These are phyloP conservation scores for Otatea glauca DNA, from an alignment of 176 grass and related monocot genomes.

Conservation along the genomic window DNA sequence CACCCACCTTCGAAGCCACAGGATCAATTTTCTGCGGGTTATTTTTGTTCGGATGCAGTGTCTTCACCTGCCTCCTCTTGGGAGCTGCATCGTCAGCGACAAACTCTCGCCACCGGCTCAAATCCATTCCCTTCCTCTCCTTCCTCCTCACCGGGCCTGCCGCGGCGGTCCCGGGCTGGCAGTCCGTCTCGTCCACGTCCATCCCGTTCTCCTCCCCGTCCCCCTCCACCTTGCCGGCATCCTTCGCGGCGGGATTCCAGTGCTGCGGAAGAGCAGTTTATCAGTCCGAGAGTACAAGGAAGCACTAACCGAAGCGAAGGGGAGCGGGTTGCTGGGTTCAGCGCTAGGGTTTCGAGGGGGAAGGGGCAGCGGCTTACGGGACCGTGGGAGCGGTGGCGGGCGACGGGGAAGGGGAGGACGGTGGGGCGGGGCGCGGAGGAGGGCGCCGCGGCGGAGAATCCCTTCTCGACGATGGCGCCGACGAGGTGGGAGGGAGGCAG, in stretches of 20 bases:
- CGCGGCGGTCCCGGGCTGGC: slow-evolving; percentile 20
- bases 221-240: slow-evolving; percentile 14
- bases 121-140: slow-evolving; percentile 82
- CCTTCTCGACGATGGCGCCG: slow-evolving; percentile 91
- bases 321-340: background rate
- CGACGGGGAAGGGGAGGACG: slow-evolving; percentile 86
- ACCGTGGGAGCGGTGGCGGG: slow-evolving; percentile 90
- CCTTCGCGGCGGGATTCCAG: slow-evolving; percentile 44
- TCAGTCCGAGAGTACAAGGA: slow-evolving; percentile 23
- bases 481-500: slow-evolving; percentile 50
- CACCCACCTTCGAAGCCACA: background rate
- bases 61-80: slow-evolving; percentile 49
- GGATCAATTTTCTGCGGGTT: slow-evolving; percentile 18
- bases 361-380: slow-evolving; percentile 50
- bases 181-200: slow-evolving; percentile 63
- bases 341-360: slow-evolving; percentile 40
- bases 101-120: slow-evolving; percentile 75
- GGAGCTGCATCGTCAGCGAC: slow-evolving; percentile 32
- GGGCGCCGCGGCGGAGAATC: slow-evolving; percentile 66
- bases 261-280: slow-evolving; percentile 47
- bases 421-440: slow-evolving; percentile 56
- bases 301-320: background rate
- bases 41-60: slow-evolving; percentile 27
- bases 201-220: slow-evolving; percentile 54
- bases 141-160: slow-evolving; percentile 69